Evolutionary conservation across 2,329 filamentous ascomycete species (phyloP), one percentile per base, ranked within the genome.

Genomic region (Claviceps pusilla): DNA sequence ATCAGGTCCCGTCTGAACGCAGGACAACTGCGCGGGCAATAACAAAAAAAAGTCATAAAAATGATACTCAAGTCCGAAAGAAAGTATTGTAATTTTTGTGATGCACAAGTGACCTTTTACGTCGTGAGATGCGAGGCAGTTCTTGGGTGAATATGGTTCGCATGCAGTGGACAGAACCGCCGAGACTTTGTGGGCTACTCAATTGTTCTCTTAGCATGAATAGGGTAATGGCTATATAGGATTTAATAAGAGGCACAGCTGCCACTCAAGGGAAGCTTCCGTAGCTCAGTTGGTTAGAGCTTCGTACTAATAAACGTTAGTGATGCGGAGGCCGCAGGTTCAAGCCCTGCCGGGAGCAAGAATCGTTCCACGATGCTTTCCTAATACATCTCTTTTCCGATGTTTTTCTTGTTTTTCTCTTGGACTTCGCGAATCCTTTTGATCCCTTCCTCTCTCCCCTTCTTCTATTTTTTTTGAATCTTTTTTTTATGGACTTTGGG

Each of bases 211-310:
- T 37, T 3, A 11, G 1, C 6, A 37, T 37, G 9, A 37, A 37
- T 37, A 37, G 9, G 35, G 3, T 10, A 37, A 37, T 12, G 11
- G 1, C 7, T 45, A 45, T 19, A 19, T 19, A 35, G 0, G 4
- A 33, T 2, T 1, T 14, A 19, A 19, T 35, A 48, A 7, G 9
- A 7, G 7, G 0, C 1, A 0, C 0, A 9, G 0, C 0, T 4
- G 1, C 3, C 1, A n/a, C 7, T 2, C 42, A 24, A 29, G 54
- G 50, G n/a, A 31, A 45, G 58, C 56, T 59, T 54, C 55, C 57
- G 55, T 59, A 59, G 58, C 58, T 59, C 58, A 59, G 58, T 59
- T 59, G 57, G 57, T 59, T 59, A 59, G 58, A 59, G 58, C 58
- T 54, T 59, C 57, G 57, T 57, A 59, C 58, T 59, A 59, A 59